phyloP scores from a whole-genome alignment of 805 yeast genomes.

The Barnettozyma californica region DNA sequence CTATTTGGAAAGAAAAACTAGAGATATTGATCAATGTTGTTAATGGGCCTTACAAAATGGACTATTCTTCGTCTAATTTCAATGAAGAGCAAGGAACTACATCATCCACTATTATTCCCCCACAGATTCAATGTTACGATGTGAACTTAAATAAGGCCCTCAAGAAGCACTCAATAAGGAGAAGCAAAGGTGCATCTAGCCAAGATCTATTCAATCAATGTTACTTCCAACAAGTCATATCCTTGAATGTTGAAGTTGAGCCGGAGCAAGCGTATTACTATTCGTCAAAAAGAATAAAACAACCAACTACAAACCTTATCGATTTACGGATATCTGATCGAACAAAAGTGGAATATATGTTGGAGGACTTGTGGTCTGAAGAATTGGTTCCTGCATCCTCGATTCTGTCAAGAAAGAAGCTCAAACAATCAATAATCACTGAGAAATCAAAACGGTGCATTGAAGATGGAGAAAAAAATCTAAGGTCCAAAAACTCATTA shows the following conservation, averaged over 20 bases:
- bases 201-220: constrained; percentile 15
- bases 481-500: not conserved
- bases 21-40: constrained; percentile 26
- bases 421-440: not conserved
- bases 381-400: constrained; percentile 17
- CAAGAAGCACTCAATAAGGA: not conserved
- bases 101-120: constrained; percentile 21
- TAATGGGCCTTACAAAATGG: constrained; percentile 30
- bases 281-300: constrained; percentile 5
- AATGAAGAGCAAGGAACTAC: constrained; percentile 20
- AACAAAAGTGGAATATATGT: constrained; percentile 22
- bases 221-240: constrained; percentile 23
- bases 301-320: constrained; percentile 1
- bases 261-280: constrained; percentile 6
- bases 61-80: constrained; percentile 23
- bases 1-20: constrained; percentile 37
- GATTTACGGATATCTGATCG: constrained; percentile 19
- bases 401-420: not conserved
- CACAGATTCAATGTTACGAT: constrained; percentile 17
- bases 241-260: constrained; percentile 16
- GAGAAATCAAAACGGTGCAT: not conserved
- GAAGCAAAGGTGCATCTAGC: not conserved
- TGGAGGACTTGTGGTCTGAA: constrained; percentile 31
- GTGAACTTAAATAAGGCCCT: constrained; percentile 17
- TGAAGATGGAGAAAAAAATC: not conserved